These are phyloP conservation scores for Barbarea vulgaris DNA, from an alignment of 345 rosid genomes.

Conservation along the genomic window DNA sequence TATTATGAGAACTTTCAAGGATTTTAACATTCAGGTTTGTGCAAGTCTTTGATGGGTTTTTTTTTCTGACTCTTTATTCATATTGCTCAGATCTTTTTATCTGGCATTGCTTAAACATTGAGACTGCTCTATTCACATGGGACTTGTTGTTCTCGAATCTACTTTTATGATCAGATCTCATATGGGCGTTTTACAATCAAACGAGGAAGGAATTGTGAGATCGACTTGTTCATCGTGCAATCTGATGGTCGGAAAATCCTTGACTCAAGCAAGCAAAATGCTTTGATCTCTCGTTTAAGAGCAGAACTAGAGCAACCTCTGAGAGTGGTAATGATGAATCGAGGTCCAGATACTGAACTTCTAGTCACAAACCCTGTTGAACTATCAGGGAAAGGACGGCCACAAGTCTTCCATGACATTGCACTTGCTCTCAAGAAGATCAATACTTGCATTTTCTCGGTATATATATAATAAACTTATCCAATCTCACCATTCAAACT, in stretches of 20 bases:
- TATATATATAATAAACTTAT: no score
- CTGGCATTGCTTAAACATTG: background rate
- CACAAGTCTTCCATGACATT: conserved; percentile 86
- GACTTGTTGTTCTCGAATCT: conserved; percentile 11
- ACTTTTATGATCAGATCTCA: conserved; percentile 59
- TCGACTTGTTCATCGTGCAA: conserved; percentile 86
- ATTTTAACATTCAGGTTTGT: conserved; percentile 87
- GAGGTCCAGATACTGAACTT: conserved; percentile 94
- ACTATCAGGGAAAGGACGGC: conserved; percentile 91
- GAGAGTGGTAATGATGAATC: conserved; percentile 70
- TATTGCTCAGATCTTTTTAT: background rate
- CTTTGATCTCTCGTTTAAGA: conserved; percentile 61
- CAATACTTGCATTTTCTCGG: conserved; percentile 79
- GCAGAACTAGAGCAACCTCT: conserved; percentile 79
- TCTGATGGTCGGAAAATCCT: conserved; percentile 86
- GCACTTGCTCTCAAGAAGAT: conserved; percentile 85
- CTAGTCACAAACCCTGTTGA: conserved; percentile 93
- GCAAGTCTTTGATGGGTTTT: conserved; percentile 7
- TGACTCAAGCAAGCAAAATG: conserved; percentile 76
- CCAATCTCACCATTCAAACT: no score
- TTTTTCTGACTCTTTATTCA: background rate
- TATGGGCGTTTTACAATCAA: conserved; percentile 77
- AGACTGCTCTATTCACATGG: background rate
- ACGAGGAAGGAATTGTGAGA: conserved; percentile 67
- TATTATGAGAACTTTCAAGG: conserved; percentile 93